Conservation (phyloP, 2,329 filamentous ascomycete species). For the Diaporthe sp. region DNA sequence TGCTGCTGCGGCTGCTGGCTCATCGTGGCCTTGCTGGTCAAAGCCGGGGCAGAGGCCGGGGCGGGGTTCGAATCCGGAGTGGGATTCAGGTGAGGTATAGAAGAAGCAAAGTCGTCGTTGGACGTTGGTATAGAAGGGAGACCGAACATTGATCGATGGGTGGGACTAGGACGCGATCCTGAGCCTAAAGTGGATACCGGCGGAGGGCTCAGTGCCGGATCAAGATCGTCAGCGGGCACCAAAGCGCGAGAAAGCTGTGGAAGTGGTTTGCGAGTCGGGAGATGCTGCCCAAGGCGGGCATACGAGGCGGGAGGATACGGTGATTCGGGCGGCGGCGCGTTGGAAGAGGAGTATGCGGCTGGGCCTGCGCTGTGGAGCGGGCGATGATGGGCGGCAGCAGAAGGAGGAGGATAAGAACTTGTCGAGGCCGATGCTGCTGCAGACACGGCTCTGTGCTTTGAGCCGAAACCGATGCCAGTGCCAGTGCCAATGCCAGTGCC, state of each 20-base stretch:
- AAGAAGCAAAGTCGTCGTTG: conserved; percentile 41
- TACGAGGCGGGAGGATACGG: conserved; percentile 7
- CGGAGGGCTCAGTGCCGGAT: conserved; percentile 21
- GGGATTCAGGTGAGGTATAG: conserved; percentile 39
- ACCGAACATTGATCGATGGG: conserved; percentile 37
- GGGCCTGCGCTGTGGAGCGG: background rate
- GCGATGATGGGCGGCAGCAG: background rate
- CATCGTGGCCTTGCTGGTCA: conserved; percentile 47
- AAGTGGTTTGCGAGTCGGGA: conserved; percentile 13
- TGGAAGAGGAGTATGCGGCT: conserved; percentile 19
- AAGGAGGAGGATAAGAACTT: conserved; percentile 9
- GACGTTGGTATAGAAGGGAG: conserved; percentile 42
- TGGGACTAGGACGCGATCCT: conserved; percentile 20
- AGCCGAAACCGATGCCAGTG: conserved; percentile 14
- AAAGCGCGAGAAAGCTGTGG: conserved; percentile 24
- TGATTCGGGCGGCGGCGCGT: background rate
- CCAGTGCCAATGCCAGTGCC: conserved; percentile 40
- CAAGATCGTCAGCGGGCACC: conserved; percentile 24
- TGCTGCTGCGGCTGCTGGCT: conserved; percentile 54
- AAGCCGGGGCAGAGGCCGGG: conserved; percentile 9
- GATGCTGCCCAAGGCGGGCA: conserved; percentile 1
- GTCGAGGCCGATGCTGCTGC: conserved; percentile 34
- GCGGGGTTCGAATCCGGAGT: conserved; percentile 4
- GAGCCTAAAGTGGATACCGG: conserved; percentile 8
- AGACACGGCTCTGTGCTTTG: conserved; percentile 30